phyloP scores from a whole-genome alignment of 768 basidiomycete genomes.

The Boletus tomentosulus region DNA sequence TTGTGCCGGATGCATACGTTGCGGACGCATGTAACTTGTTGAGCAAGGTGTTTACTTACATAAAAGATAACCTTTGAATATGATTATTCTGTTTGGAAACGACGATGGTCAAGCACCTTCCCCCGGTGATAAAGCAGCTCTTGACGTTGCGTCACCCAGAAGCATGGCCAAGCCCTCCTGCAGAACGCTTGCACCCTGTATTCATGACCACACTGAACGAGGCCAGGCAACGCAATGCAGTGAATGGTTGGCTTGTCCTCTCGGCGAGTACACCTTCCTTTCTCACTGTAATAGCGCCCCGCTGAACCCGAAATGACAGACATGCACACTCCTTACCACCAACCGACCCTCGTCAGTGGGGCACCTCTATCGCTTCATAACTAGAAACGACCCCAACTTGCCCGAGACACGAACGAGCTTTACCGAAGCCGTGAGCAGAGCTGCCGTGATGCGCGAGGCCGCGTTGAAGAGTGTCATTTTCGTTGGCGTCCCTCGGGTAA shows the following conservation, averaged over 20 bases:
- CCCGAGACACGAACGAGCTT: slow-evolving; percentile 40
- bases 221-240: slow-evolving; percentile 59
- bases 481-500: slow-evolving; percentile 79
- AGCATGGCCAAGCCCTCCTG: slow-evolving; percentile 52
- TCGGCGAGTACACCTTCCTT: slow-evolving; percentile 45
- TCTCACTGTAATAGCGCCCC: slow-evolving; percentile 13
- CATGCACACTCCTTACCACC: slow-evolving; percentile 76
- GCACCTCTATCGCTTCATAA: slow-evolving; percentile 76
- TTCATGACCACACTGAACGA: slow-evolving; percentile 62
- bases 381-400: slow-evolving; percentile 42
- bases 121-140: slow-evolving; percentile 67
- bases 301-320: slow-evolving; percentile 45
- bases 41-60: slow-evolving; percentile 11
- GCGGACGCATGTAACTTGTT: slow-evolving; percentile 20
- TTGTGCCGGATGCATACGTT: slow-evolving; percentile 21
- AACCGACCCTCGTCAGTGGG: slow-evolving; percentile 79
- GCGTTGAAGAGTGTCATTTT: slow-evolving; percentile 89
- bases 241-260: slow-evolving; percentile 79
- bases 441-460: slow-evolving; percentile 84
- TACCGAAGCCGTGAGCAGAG: slow-evolving; percentile 60
- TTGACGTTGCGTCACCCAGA: slow-evolving; percentile 64
- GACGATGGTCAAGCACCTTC: slow-evolving; percentile 44
- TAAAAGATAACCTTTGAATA: neutral
- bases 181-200: slow-evolving; percentile 47
- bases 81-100: neutral